These are phyloP conservation scores for Tulasnella sp. DNA, from an alignment of 768 basidiomycete genomes.

Conservation along the genomic window DNA sequence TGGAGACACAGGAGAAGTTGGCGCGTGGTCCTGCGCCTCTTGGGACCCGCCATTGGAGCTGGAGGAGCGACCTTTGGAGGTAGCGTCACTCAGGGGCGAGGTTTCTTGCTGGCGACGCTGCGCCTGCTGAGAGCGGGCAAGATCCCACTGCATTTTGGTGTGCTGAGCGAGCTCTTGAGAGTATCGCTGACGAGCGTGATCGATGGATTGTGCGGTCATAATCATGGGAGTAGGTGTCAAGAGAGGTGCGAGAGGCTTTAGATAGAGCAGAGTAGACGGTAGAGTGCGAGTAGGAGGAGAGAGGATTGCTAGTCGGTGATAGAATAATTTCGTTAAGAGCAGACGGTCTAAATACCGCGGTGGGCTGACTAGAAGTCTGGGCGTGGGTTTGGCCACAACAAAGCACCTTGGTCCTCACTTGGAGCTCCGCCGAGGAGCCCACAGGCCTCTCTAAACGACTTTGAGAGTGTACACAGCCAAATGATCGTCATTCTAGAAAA, in stretches of 20 bases:
- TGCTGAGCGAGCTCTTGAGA: neutral
- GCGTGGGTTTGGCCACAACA: neutral
- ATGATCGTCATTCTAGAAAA: neutral
- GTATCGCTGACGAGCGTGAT: conserved; percentile 4
- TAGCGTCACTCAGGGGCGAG: neutral
- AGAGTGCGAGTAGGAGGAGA: neutral
- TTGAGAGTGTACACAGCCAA: neutral
- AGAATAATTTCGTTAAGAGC: neutral
- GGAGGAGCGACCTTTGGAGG: neutral
- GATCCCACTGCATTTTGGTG: neutral
- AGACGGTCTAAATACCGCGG: neutral
- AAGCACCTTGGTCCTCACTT: neutral
- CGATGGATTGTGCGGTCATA: conserved; percentile 1
- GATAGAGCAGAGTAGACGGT: neutral
- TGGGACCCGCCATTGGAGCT: neutral
- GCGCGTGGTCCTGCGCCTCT: neutral
- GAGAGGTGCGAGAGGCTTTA: neutral
- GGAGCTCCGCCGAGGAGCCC: neutral
- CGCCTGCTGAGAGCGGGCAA: neutral
- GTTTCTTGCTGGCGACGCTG: neutral
- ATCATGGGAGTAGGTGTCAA: neutral
- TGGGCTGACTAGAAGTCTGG: neutral
- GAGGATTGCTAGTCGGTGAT: neutral
- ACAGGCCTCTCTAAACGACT: neutral
- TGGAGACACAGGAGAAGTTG: neutral